Base-by-base conservation (phyloP, 2,329 filamentous ascomycete genomes). In the Leptographium wingfieldii region DNA sequence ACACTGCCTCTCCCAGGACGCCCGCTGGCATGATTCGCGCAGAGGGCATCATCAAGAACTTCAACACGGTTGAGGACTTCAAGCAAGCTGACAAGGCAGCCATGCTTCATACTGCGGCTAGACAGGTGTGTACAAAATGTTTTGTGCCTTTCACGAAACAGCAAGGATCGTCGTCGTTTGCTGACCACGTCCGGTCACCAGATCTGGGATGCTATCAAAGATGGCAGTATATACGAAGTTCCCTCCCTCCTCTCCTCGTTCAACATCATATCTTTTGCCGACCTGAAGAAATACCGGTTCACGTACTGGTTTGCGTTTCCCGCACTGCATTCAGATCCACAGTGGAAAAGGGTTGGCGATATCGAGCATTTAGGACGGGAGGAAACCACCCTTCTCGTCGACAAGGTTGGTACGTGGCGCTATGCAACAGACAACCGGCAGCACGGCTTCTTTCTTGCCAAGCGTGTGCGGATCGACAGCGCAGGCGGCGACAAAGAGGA, bases 291-390 rank as follows among this genome's bases (percentile, higher is more conserved):
- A 70, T 97, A 97, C 75, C 90, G 86, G 64, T 96, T 97, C 70
- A 90, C 87, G n/a, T 97, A 97, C 74, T 95, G 95, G 85, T 97
- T 97, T 72, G 92, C 88, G 5, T 99, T 95, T 68, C 94, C 94
- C 1, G 91, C 92, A 19, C 79, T 99, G 53, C 92, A 95, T 70
- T 95, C 92, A 4, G 86, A 92, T 59, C 90, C 90, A 1, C 77
- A 80, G 33, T 99, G 94, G 94, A 86, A 82, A 66, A 77, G 85
- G 57, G 72, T 78, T 2, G 80, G 77, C 2, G 76, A 76, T 10
- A 75, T 82, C 55, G 73, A 76, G 58, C 78, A 72, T 55, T 73
- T 97, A 55, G 82, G 78, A 3, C 69, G 80, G 2, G 76, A 81
- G 63, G 92, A 97, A 72, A 92, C 87, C 61, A 86, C 85, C 2